Evolutionary conservation across 768 basidiomycete species (phyloP).

Genomic region (Tylopilus rubrobrunneus): DNA sequence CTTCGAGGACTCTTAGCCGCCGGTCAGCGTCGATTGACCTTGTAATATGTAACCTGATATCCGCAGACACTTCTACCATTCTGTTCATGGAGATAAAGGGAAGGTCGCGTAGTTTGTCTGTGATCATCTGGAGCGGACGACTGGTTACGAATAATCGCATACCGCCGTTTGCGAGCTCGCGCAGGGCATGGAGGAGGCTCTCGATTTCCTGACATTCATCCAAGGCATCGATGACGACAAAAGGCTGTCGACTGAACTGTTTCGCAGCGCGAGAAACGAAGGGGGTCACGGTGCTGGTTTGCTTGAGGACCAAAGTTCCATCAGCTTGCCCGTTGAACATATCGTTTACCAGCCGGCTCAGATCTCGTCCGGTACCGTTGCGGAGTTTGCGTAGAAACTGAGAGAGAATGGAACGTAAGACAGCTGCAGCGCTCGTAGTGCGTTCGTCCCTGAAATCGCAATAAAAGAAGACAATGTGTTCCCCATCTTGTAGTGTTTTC

Average conservation of each 20-base stretch:
- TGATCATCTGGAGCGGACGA: slow-evolving; percentile 8
- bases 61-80: background rate
- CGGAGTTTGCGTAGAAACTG: slow-evolving; percentile 9
- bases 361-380: background rate
- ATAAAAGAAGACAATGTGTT: slow-evolving; percentile 13
- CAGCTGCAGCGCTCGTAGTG: background rate
- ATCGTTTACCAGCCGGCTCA: background rate
- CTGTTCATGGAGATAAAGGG: slow-evolving; percentile 8
- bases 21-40: slow-evolving; percentile 2
- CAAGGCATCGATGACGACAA: slow-evolving; percentile 16
- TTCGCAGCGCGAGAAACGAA: background rate
- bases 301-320: background rate
- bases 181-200: background rate
- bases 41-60: slow-evolving; percentile 10
- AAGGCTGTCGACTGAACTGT: background rate
- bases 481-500: background rate
- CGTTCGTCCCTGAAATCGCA: slow-evolving; percentile 13
- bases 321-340: background rate
- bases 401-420: slow-evolving; percentile 13
- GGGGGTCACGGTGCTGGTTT: background rate
- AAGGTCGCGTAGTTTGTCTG: background rate
- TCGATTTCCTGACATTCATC: slow-evolving; percentile 13
- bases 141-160: slow-evolving; percentile 14
- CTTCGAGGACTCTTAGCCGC: background rate
- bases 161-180: background rate